Evolutionary conservation across 306 rosid species (phyloP), one percentile per base, ranked within the genome.

Genomic region (Lathyrus sativus): DNA sequence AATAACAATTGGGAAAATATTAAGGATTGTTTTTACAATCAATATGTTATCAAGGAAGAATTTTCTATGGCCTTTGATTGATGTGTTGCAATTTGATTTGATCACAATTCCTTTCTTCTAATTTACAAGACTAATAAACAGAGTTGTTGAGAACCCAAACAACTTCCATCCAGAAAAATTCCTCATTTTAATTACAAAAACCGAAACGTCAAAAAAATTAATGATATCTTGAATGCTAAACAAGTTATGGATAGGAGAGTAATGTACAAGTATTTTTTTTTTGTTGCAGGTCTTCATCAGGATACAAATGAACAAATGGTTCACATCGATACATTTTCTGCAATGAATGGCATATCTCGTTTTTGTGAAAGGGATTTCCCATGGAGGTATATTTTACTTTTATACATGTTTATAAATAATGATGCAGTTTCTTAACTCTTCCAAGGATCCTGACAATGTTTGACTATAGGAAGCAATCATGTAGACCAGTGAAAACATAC

Each of bases 321-420:
- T 69, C 96, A 90, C 72, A 90, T 92, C 78, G 98, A 92, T 79
- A 76, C 96, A n/a, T 92, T 78, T 82, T 92, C 98, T 51, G 96
- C 98, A 75, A 92, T 92, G 96, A 92, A 84, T 76, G 98, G 96
- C 63, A 90, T 92, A 79, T 92, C 98, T 66, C 96, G 85, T 80
- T 92, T 92, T 65, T 86, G 91, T 76, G 96, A 92, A 86, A 70
- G 68, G 73, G 85, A 78, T 64, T 79, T 81, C 24, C 88, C 86
- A 6, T 90, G 96, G 98, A 92, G 96, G 98, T 92, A 88, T 65
- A 31, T 26, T 59, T 54, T 50, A 18, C 15, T 80, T 74, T 38
- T 19, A 37, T 65, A 35, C 54, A 57, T 53, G 31, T 24, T 50
- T 24, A 38, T 37, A 44, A 62, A 11, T 46, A n/a, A 28, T 37